Evolutionary conservation across 208 protist species (phyloP).

Genomic region (Acanthamoeba sp.): DNA sequence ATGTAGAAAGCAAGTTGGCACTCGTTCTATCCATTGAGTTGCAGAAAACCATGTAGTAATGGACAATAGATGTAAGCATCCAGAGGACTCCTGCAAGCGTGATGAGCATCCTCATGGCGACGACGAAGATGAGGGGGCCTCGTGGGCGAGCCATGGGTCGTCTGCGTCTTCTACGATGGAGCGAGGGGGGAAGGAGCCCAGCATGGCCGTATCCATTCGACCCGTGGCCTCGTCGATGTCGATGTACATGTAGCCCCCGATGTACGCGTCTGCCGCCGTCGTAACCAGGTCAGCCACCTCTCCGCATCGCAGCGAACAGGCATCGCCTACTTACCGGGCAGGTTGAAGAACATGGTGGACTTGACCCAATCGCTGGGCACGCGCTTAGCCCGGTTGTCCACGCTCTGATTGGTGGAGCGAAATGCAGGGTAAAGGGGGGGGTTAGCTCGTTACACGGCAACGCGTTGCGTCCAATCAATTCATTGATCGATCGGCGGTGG

Average conservation of each 20-base stretch:
- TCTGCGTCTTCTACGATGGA: slow-evolving; percentile 36
- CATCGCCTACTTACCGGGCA: neutral
- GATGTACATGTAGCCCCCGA: slow-evolving; percentile 69
- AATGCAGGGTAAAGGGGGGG: too few species aligned
- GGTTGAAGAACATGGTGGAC: slow-evolving; percentile 55
- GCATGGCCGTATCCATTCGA: slow-evolving; percentile 44
- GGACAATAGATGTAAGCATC: too few species aligned
- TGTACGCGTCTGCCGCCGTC: slow-evolving; percentile 59
- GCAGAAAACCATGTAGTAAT: too few species aligned
- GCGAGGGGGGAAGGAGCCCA: slow-evolving; percentile 40
- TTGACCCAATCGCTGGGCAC: slow-evolving; percentile 49
- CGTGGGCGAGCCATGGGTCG: slow-evolving; percentile 41
- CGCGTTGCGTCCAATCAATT: too few species aligned
- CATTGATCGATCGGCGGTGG: neutral
- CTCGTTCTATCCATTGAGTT: too few species aligned
- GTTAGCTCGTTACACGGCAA: too few species aligned
- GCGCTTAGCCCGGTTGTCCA: slow-evolving; percentile 39
- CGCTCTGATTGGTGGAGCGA: neutral
- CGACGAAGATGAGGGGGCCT: neutral
- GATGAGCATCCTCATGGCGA: too few species aligned
- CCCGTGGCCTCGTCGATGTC: slow-evolving; percentile 57
- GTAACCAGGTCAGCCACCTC: neutral
- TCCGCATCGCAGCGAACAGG: too few species aligned
- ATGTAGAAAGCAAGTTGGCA: too few species aligned
- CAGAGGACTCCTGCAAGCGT: too few species aligned